A percentile compares a stretch with the other conserved stretches of the same genome.
Conservation (phyloP, 768 basidiomycete species). For the Termitomyces sp. region DNA sequence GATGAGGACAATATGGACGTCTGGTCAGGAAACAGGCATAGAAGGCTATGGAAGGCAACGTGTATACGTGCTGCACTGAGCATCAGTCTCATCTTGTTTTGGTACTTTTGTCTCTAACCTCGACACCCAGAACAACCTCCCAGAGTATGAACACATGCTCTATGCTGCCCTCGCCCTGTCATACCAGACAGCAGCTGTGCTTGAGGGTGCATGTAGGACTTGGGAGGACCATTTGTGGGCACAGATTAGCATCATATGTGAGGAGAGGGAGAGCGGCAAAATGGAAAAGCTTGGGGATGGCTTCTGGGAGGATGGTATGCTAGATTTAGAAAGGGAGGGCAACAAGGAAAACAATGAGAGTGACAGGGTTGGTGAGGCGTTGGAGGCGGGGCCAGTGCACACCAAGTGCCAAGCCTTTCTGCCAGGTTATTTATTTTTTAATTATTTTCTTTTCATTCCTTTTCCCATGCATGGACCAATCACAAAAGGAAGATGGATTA, state of each 20-base stretch:
- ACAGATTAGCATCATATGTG: slow-evolving; percentile 72
- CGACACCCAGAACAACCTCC: slow-evolving; percentile 40
- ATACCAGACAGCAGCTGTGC: slow-evolving; percentile 54
- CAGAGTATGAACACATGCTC: slow-evolving; percentile 73
- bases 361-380: slow-evolving; percentile 45
- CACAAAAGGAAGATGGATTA: no score
- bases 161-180: slow-evolving; percentile 83
- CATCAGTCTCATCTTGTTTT: slow-evolving; percentile 32
- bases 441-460: no score
- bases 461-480: no score
- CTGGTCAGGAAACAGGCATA: slow-evolving; percentile 71
- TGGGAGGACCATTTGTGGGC: slow-evolving; percentile 99
- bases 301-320: slow-evolving; percentile 73
- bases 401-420: no score
- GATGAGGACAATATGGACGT: slow-evolving; percentile 38
- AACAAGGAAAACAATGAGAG: slow-evolving; percentile 35
- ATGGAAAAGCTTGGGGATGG: slow-evolving; percentile 63
- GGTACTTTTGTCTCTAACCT: neutral
- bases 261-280: slow-evolving; percentile 70
- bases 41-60: slow-evolving; percentile 83
- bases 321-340: slow-evolving; percentile 28
- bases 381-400: no score
- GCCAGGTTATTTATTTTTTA: no score
- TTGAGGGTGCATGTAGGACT: slow-evolving; percentile 72
- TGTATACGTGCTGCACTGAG: slow-evolving; percentile 77